phyloP scores from a whole-genome alignment of 2,329 filamentous ascomycete genomes.

The Paraconiothyrium brasiliense region DNA sequence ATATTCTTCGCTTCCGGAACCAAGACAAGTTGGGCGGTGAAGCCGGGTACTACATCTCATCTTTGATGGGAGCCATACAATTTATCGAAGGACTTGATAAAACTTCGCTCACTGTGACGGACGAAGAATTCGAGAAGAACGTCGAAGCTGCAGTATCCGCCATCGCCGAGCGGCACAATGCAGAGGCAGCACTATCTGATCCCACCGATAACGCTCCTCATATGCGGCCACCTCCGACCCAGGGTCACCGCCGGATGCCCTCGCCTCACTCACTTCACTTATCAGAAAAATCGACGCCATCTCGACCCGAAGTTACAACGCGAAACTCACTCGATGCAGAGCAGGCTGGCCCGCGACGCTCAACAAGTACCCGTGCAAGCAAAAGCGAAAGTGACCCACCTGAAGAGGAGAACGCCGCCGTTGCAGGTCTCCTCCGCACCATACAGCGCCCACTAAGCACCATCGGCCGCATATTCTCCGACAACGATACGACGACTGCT shows the following conservation, averaged over 20 bases:
- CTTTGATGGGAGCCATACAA: conserved; percentile 92
- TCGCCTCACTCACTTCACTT: conserved; percentile 56
- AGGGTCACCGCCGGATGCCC: conserved; percentile 45
- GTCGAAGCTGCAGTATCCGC: conserved; percentile 97
- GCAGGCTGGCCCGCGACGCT: conserved; percentile 66
- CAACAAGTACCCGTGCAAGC: conserved; percentile 60
- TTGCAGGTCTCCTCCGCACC: conserved; percentile 83
- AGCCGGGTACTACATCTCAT: conserved; percentile 97
- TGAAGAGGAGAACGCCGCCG: conserved; percentile 79
- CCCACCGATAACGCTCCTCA: conserved; percentile 23
- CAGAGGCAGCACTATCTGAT: conserved; percentile 50
- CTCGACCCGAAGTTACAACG: conserved; percentile 66
- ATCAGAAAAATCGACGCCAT: conserved; percentile 61
- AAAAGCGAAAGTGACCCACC: conserved; percentile 46
- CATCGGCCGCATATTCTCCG: conserved; percentile 94
- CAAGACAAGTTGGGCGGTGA: conserved; percentile 98
- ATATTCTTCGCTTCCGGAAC: conserved; percentile 95
- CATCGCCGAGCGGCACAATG: conserved; percentile 87
- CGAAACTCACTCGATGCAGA: conserved; percentile 69
- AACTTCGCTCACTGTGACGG: conserved; percentile 89
- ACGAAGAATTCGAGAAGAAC: conserved; percentile 94
- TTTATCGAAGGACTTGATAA: conserved; percentile 97
- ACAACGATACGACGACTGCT: conserved; percentile 57
- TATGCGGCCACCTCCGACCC: conserved; percentile 29
- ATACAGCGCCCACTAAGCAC: conserved; percentile 91